Percentiles rank a stretch among this genome's conserved stretches.
Conservation (phyloP, 805 yeast species). For the Saccharomycopsis amapae region DNA sequence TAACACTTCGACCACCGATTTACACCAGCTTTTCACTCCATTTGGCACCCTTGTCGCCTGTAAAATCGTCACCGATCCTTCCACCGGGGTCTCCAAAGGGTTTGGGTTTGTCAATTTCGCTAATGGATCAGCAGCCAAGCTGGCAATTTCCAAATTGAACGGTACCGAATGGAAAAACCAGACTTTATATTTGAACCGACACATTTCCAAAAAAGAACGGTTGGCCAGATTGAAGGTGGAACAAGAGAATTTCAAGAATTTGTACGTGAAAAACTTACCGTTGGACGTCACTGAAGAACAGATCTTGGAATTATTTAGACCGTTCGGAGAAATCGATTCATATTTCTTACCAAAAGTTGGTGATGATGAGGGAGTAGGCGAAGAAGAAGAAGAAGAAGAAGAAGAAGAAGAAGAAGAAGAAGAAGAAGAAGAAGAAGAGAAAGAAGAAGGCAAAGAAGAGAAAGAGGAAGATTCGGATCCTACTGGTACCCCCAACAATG, state of each 20-base stretch:
- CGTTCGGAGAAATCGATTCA: slow-evolving; percentile 42
- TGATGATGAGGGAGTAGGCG: too few species aligned
- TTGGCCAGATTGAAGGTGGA: slow-evolving; percentile 39
- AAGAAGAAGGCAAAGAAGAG: slow-evolving; percentile 10
- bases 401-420: slow-evolving; percentile 6
- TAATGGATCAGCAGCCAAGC: slow-evolving; percentile 49
- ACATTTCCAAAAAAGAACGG: slow-evolving; percentile 58
- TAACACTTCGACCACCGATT: slow-evolving; percentile 32
- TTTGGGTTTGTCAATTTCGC: slow-evolving; percentile 66
- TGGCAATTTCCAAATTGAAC: slow-evolving; percentile 51
- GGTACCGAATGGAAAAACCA: slow-evolving; percentile 31
- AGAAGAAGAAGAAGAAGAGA: background rate
- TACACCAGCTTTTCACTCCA: slow-evolving; percentile 32
- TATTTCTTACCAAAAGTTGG: slow-evolving; percentile 44
- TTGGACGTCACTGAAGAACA: slow-evolving; percentile 31
- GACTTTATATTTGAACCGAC: slow-evolving; percentile 47
- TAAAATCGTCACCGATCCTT: slow-evolving; percentile 41
- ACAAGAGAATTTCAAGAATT: slow-evolving; percentile 42
- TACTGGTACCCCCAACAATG: slow-evolving; percentile 8
- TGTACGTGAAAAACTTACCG: slow-evolving; percentile 50
- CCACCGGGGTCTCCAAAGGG: slow-evolving; percentile 37
- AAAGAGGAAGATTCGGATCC: background rate
- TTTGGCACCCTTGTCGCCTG: slow-evolving; percentile 40
- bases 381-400: slow-evolving; percentile 10
- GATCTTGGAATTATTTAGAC: slow-evolving; percentile 37